Evolutionary conservation across 768 basidiomycete genomes (phyloP), one percentile per base, ranked within the genome.

Genomic region (Lactifluus piperatus): DNA sequence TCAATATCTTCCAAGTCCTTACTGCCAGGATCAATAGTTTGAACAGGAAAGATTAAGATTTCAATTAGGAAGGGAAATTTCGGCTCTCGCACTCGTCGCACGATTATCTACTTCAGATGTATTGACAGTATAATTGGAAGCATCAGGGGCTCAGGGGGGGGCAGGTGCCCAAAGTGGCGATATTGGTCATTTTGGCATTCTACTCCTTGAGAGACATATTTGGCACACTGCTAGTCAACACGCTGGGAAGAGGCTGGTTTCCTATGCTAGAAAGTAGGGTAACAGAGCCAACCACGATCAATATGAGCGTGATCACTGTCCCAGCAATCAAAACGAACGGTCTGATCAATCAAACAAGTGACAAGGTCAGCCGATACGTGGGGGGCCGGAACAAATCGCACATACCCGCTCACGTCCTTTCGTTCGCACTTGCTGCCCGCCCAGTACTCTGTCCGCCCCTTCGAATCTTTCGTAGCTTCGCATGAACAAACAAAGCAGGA

Each of bases 351-450:
- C 3, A 22, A 20, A 49, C 36, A 60, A 7, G 29, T 45, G 44
- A 53, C 13, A 45, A 47, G 20, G 37, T 56, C 39, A 48, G 59
- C 26, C 51, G 26, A 45, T 20, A n/a, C 29, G 30, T 46, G 26
- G 39, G 10, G 26, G 39, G 10, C 20, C 4, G 13, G 16, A 55
- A n/a, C 6, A 26, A 24, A 20, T n/a, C 11, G 34, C 14, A 81
- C 87, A 61, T 67, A 90, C 90, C 81, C 82, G 76, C 87, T 91
- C 49, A 92, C 73, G 67, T 93, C 91, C 71, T 82, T 83, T 63
- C 83, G 79, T 75, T 91, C 83, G 64, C 91, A 93, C 62, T 76
- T 80, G 53, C 79, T 77, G 5, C 91, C 91, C 1, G 79, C 89
- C 90, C 91, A 93, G 32, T 70, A 72, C 62, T 84, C 79, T 4